These are phyloP conservation scores for Cyclotella cryptica DNA, from an alignment of 108 stramenopile species.

Conservation along the genomic window DNA sequence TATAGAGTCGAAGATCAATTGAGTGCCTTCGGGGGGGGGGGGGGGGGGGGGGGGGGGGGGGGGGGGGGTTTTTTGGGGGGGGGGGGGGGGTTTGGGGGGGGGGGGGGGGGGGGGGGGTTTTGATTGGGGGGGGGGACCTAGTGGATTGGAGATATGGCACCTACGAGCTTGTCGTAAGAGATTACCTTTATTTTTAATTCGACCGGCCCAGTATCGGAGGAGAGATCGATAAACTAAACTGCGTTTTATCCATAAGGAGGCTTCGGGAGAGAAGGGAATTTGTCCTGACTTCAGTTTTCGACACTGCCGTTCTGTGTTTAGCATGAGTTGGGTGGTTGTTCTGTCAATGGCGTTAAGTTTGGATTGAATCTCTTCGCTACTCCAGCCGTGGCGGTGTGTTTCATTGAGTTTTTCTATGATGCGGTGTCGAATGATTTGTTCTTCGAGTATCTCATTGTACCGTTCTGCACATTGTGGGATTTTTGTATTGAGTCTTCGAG, in stretches of 20 bases:
- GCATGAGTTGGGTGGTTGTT: not conserved
- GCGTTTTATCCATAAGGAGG: too few species aligned
- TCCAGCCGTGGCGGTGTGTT: not conserved
- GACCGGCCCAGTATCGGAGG: not conserved
- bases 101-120: too few species aligned
- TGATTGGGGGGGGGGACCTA: too few species aligned
- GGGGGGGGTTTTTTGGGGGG: too few species aligned
- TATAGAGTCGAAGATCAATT: not conserved
- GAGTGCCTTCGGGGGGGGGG: not conserved
- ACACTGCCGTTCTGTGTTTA: slow-evolving; percentile 19
- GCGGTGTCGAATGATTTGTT: not conserved
- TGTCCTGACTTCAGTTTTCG: slow-evolving; percentile 13
- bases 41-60: not conserved
- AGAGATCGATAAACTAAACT: slow-evolving; percentile 5
- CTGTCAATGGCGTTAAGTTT: slow-evolving; percentile 8
- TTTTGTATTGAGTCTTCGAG: slow-evolving; percentile 18
- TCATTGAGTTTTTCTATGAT: not conserved
- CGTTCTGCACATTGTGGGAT: not conserved
- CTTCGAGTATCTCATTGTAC: slow-evolving; percentile 18
- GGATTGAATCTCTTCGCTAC: not conserved
- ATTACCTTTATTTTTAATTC: not conserved
- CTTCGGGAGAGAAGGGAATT: too few species aligned
- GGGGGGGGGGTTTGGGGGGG: too few species aligned
- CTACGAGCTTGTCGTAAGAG: too few species aligned
- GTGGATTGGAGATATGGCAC: too few species aligned